Conservation (phyloP, 768 basidiomycete species). For the Boletus coccyginus region DNA sequence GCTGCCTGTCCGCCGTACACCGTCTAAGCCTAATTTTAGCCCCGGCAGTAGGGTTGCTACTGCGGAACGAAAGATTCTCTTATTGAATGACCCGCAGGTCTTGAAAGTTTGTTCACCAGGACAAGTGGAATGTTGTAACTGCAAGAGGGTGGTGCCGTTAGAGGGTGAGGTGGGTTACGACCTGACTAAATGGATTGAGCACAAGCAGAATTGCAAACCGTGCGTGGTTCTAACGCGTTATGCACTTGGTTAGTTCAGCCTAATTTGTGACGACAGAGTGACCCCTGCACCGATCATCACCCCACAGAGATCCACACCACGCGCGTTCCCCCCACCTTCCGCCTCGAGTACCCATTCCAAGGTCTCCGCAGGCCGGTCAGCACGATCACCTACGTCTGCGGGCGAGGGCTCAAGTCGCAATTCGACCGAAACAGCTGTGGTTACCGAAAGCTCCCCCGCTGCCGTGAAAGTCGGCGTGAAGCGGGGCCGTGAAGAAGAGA, state of each 20-base stretch:
- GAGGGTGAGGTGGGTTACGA: slow-evolving; percentile 57
- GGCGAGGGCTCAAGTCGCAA: slow-evolving; percentile 23
- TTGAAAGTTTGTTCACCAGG: slow-evolving; percentile 44
- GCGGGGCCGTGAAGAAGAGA: slow-evolving; percentile 49
- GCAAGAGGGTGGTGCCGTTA: slow-evolving; percentile 44
- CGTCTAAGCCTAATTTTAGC: slow-evolving; percentile 31
- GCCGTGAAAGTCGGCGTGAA: slow-evolving; percentile 37
- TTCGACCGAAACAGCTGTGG: slow-evolving; percentile 39
- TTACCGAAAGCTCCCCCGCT: slow-evolving; percentile 23
- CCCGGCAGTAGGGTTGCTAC: slow-evolving; percentile 60
- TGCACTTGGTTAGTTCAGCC: background rate
- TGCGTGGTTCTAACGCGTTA: slow-evolving; percentile 19
- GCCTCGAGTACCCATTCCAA: slow-evolving; percentile 16
- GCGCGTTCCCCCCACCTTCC: slow-evolving; percentile 17
- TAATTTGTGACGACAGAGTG: slow-evolving; percentile 15
- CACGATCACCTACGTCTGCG: slow-evolving; percentile 13
- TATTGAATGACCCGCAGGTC: slow-evolving; percentile 65
- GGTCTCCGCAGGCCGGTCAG: slow-evolving; percentile 8
- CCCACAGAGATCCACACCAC: slow-evolving; percentile 14
- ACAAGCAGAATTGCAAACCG: slow-evolving; percentile 52
- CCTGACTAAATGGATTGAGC: slow-evolving; percentile 58
- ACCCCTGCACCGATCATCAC: slow-evolving; percentile 20
- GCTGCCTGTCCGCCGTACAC: slow-evolving; percentile 16
- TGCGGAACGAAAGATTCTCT: slow-evolving; percentile 56
- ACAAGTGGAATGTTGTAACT: slow-evolving; percentile 51